These are phyloP conservation scores for Acanthamoeba quina DNA, from an alignment of 208 protist genomes.

Conservation along the genomic window DNA sequence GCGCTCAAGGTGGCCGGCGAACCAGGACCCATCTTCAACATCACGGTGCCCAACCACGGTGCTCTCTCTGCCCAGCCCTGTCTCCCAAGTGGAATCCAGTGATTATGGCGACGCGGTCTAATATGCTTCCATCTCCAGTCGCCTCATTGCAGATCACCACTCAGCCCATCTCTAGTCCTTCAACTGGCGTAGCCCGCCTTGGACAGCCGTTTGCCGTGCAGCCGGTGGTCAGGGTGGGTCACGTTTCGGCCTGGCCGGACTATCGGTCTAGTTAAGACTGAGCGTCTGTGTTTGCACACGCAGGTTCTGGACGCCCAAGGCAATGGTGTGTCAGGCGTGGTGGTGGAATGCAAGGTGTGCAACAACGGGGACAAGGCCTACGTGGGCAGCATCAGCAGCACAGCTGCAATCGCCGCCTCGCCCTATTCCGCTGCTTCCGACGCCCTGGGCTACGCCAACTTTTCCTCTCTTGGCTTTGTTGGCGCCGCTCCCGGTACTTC, in stretches of 20 bases:
- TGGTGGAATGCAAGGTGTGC: neutral
- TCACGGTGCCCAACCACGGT: neutral
- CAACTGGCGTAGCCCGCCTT: neutral
- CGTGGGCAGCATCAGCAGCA: neutral
- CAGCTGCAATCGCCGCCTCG: neutral
- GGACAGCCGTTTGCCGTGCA: neutral
- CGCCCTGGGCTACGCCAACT: neutral
- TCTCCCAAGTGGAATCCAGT: too few relatives aligned
- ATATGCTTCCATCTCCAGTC: neutral
- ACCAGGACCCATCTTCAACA: slow-evolving; percentile 11
- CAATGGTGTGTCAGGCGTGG: neutral
- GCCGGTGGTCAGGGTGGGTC: neutral
- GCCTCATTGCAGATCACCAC: neutral
- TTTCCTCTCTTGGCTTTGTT: slow-evolving; percentile 20
- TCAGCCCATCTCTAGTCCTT: neutral
- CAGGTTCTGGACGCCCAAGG: slow-evolving; percentile 2
- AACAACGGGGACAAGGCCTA: neutral
- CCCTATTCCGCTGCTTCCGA: neutral
- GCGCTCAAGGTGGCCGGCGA: neutral
- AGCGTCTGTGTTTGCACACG: neutral
- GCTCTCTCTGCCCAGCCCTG: neutral
- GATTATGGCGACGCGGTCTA: too few relatives aligned
- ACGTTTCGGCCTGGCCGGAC: neutral
- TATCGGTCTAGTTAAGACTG: neutral
- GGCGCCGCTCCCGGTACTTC: neutral